phyloP scores from a whole-genome alignment of 768 basidiomycete species.

The Rhodotorula toruloides region DNA sequence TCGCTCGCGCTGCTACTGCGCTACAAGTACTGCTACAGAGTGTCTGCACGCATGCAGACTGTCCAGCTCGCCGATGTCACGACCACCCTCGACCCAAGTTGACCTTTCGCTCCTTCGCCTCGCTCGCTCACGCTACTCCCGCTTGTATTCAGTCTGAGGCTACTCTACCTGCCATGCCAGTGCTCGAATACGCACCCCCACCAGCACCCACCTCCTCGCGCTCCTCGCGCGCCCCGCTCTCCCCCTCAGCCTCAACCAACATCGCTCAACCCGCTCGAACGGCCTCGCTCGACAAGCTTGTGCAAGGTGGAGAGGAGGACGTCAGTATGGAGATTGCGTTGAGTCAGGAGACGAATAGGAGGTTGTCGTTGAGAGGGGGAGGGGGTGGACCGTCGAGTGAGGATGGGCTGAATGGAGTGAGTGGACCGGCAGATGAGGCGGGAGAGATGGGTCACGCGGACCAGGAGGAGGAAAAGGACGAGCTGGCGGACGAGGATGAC shows the following conservation, averaged over 20 bases:
- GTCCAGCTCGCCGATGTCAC: too few species aligned
- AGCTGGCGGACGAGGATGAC: conserved; percentile 1
- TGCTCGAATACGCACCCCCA: conserved; percentile 16
- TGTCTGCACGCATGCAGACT: too few species aligned
- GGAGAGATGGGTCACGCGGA: neutral
- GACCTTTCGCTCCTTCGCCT: neutral
- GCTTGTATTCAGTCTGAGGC: neutral
- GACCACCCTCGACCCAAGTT: too few species aligned
- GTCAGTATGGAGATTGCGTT: conserved; percentile 6
- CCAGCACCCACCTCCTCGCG: neutral
- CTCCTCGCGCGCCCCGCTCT: neutral
- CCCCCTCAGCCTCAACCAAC: neutral
- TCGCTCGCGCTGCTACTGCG: too few species aligned
- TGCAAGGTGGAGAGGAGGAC: neutral
- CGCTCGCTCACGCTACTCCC: neutral
- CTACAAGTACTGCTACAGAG: too few species aligned
- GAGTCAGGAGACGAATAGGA: neutral
- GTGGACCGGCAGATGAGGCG: neutral
- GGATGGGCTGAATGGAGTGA: neutral
- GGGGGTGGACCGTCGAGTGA: neutral
- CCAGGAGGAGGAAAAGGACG: neutral
- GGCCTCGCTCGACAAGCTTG: neutral
- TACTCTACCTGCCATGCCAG: conserved; percentile 6
- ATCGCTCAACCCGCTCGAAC: neutral
- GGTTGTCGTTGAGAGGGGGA: neutral